Evolutionary conservation across 805 yeast species (phyloP), one percentile per base, ranked within the genome.

Genomic region (Kodamaea fukazawae): DNA sequence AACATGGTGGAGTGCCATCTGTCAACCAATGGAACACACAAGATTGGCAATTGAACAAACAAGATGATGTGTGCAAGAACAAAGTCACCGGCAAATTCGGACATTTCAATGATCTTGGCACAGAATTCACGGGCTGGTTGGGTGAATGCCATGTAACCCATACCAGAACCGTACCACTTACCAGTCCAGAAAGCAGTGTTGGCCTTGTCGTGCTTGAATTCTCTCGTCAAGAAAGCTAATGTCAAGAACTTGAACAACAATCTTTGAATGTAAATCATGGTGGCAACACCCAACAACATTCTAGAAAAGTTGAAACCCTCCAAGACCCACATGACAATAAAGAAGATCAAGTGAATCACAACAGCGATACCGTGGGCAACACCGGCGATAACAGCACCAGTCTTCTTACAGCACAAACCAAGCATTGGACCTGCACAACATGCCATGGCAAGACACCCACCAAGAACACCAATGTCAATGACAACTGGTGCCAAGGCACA

Each of bases 161-260:
- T 70, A 58, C 96, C 93, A 45, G 86, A 75, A 44, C 95, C 93
- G 65, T 90, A 89, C 99, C 99, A 93, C 69, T 89, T 90, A 76
- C 99, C 99, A 43, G 96, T 86, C 99, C 99, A 93, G 95, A 95
- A 93, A 20, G 99, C 98, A 54, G 95, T 85, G 72, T 93, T 93
- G 27, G 98, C 75, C 60, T 83, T 87, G 68, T 91, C 97, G 55
- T 86, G 86, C 81, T 88, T 88, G 75, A 89, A 89, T 71, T 93
- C 99, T 74, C 99, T 82, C 38, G 97, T 87, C 60, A 95, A 73
- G 65, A 82, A 70, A 50, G 79, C 65, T 38, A 83, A 71, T 8
- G 96, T 86, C 74, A 93, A 73, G 54, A 83, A 61, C 74, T 89
- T 89, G 78, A 91, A 86, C 51, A 93, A 63, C 38, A 85, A 67